These are phyloP conservation scores for Aspergillus tanneri DNA, from an alignment of 2,329 filamentous ascomycete genomes.

Conservation along the genomic window DNA sequence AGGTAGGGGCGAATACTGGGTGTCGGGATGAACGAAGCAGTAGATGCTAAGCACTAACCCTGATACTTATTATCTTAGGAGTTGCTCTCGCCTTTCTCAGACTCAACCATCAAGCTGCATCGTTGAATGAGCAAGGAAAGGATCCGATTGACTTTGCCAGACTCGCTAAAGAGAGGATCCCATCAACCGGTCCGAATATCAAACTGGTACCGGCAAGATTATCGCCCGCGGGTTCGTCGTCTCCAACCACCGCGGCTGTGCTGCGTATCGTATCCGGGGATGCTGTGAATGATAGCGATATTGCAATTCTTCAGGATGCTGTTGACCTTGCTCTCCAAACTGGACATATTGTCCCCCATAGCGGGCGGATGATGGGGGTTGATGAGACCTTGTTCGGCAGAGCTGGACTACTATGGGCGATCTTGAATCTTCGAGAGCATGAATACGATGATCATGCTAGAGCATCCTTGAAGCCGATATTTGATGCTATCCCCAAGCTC, in stretches of 20 bases:
- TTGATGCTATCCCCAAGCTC: constrained; percentile 32
- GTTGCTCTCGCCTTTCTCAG: constrained; percentile 40
- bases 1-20: background rate
- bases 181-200: constrained; percentile 23
- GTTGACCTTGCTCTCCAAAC: constrained; percentile 32
- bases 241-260: constrained; percentile 27
- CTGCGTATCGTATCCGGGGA: constrained; percentile 20
- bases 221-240: constrained; percentile 36
- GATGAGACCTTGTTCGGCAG: constrained; percentile 44
- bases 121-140: constrained; percentile 18
- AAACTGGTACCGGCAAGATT: constrained; percentile 30
- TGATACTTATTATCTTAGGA: constrained; percentile 25
- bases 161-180: constrained; percentile 31
- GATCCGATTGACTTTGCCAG: constrained; percentile 25
- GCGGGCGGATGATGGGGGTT: constrained; percentile 30
- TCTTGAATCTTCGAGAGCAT: constrained; percentile 36
- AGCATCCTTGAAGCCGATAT: constrained; percentile 22
- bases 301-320: constrained; percentile 29
- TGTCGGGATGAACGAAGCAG: background rate
- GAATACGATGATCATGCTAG: constrained; percentile 22
- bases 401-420: constrained; percentile 37
- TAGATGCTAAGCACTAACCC: background rate
- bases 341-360: constrained; percentile 26
- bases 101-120: constrained; percentile 35
- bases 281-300: constrained; percentile 21